Percentiles rank a stretch among this genome's conserved stretches.
phyloP scores from a whole-genome alignment of 1,284 basidiomycete genomes.

The Laetiporus sulphureus region DNA sequence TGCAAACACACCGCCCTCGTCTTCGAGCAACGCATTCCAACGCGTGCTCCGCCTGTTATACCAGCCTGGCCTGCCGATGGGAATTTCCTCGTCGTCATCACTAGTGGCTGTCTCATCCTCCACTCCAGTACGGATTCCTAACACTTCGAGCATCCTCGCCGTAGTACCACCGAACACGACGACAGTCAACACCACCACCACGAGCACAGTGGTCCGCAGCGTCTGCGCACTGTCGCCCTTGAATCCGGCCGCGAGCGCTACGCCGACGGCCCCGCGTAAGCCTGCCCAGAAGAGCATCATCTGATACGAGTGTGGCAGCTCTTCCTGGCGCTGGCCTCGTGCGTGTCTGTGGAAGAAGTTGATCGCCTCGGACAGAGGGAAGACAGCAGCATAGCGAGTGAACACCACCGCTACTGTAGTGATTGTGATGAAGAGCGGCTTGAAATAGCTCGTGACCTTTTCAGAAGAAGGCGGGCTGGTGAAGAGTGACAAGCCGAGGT shows the following conservation, averaged over 20 bases:
- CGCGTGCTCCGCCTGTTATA: constrained; percentile 31
- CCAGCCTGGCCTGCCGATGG: constrained; percentile 23
- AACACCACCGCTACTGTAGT: constrained; percentile 88
- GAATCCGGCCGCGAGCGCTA: constrained; percentile 94
- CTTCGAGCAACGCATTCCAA: constrained; percentile 36
- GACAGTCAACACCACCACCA: constrained; percentile 94
- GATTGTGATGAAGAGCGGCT: constrained; percentile 91
- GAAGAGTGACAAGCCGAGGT: constrained; percentile 94
- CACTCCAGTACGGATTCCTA: constrained; percentile 95
- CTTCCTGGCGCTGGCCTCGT: constrained; percentile 79
- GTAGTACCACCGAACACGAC: constrained; percentile 96
- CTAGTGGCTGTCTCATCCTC: constrained; percentile 85
- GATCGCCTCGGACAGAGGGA: constrained; percentile 93
- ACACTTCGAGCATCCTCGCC: constrained; percentile 91
- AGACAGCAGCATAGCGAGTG: constrained; percentile 93
- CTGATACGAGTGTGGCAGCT: constrained; percentile 91
- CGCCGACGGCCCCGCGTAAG: constrained; percentile 92
- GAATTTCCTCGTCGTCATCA: constrained; percentile 70
- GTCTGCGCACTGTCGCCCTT: constrained; percentile 88
- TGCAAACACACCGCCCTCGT: constrained; percentile 30
- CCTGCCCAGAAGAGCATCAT: constrained; percentile 99
- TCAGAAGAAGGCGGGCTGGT: constrained; percentile 70
- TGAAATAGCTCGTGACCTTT: constrained; percentile 82
- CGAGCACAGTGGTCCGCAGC: constrained; percentile 89
- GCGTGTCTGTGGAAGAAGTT: constrained; percentile 85